These are phyloP conservation scores for Vitellaria paradoxa DNA, from an alignment of 179 eudicot genomes.

Conservation along the genomic window DNA sequence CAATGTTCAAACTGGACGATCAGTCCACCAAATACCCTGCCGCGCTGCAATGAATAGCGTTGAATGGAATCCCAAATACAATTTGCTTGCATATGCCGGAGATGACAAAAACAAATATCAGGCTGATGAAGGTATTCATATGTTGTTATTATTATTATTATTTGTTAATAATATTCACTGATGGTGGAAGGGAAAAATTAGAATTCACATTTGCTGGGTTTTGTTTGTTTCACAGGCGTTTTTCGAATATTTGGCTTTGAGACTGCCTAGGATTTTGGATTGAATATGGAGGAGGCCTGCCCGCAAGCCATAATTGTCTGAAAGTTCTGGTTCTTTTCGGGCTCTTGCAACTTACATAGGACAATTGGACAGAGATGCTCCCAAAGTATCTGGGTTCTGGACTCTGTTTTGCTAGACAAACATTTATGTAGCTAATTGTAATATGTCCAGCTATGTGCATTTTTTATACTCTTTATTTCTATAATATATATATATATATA, in stretches of 20 bases:
- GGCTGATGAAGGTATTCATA: constrained; percentile 78
- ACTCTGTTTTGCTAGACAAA: background rate
- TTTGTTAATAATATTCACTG: background rate
- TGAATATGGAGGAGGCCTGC: background rate
- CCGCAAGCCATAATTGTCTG: background rate
- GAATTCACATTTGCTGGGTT: background rate
- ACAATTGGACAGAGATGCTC: background rate
- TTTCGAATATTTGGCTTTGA: constrained; percentile 93
- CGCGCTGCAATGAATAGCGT: constrained; percentile 99
- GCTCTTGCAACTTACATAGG: background rate
- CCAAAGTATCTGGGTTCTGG: background rate
- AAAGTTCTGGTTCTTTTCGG: background rate
- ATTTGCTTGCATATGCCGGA: constrained; percentile 96
- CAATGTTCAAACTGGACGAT: constrained; percentile 77
- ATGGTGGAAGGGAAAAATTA: background rate
- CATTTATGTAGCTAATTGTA: background rate
- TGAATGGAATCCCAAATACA: constrained; percentile 93
- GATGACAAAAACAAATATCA: constrained; percentile 98
- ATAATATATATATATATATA: too few species aligned
- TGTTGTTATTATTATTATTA: background rate
- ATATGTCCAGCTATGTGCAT: background rate
- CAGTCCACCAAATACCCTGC: constrained; percentile 93
- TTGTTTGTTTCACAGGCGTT: constrained; percentile 52
- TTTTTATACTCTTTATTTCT: too few species aligned
- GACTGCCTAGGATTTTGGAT: constrained; percentile 42